These are phyloP conservation scores for Trametes cubensis DNA, from an alignment of 768 basidiomycete species.

Conservation along the genomic window DNA sequence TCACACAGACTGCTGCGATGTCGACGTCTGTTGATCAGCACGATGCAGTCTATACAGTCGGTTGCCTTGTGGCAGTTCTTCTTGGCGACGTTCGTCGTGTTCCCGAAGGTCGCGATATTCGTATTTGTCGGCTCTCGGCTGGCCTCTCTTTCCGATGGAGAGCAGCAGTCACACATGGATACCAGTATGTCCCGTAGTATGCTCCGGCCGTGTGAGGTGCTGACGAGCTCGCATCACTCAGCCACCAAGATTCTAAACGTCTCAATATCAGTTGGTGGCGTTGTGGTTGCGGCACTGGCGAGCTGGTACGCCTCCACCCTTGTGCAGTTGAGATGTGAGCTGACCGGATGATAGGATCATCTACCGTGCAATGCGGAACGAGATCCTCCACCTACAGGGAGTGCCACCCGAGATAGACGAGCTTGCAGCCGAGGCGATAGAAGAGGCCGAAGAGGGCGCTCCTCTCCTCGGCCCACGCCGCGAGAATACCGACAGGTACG, in stretches of 20 bases:
- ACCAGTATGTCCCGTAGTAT: constrained; percentile 48
- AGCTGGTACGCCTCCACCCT: constrained; percentile 59
- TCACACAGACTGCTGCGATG: constrained; percentile 15
- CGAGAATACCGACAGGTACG: constrained; percentile 20
- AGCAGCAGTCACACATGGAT: constrained; percentile 76
- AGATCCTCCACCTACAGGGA: constrained; percentile 58
- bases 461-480: constrained; percentile 48
- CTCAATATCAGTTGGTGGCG: constrained; percentile 59
- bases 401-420: constrained; percentile 52
- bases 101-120: constrained; percentile 72
- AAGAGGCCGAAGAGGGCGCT: constrained; percentile 62
- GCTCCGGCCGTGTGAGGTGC: background rate
- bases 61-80: constrained; percentile 78
- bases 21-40: background rate
- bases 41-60: constrained; percentile 63
- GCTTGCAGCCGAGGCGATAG: constrained; percentile 59
- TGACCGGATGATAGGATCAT: constrained; percentile 53
- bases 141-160: constrained; percentile 74
- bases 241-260: constrained; percentile 69
- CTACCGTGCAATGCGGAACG: constrained; percentile 62
- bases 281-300: constrained; percentile 57
- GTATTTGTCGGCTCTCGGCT: constrained; percentile 80
- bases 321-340: background rate
- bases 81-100: constrained; percentile 68
- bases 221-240: constrained; percentile 30